A percentile compares a stretch with the other conserved stretches of the same genome.
phyloP scores from a whole-genome alignment of 768 basidiomycete genomes.

The Auricularia sp. region DNA sequence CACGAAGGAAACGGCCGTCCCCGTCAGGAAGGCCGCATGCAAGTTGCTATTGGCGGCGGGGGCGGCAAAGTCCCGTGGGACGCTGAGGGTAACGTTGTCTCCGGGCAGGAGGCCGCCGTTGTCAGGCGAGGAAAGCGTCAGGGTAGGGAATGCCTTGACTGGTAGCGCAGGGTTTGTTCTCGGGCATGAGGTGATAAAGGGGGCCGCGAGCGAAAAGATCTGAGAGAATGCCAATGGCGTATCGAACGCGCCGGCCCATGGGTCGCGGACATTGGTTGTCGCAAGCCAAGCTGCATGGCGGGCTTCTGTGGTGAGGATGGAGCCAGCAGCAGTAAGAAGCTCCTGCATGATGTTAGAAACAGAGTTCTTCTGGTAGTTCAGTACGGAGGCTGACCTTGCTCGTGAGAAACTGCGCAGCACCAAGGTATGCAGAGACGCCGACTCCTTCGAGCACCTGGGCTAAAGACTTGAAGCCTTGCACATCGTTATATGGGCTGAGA shows the following conservation, averaged over 20 bases:
- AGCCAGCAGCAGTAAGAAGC: conserved; percentile 41
- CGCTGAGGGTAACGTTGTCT: conserved; percentile 16
- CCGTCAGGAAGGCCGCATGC: conserved; percentile 42
- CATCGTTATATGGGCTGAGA: conserved; percentile 34
- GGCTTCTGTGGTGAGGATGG: conserved; percentile 49
- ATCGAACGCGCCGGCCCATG: conserved; percentile 55
- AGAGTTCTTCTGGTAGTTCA: too few species aligned
- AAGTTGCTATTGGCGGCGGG: conserved; percentile 13
- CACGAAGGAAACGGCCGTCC: conserved; percentile 33
- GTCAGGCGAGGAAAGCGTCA: conserved; percentile 21
- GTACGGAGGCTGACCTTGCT: conserved; percentile 11
- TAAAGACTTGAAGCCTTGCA: conserved; percentile 38
- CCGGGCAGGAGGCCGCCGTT: conserved; percentile 20
- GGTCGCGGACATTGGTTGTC: conserved; percentile 34
- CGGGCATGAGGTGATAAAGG: conserved; percentile 47
- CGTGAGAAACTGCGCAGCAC: conserved; percentile 39
- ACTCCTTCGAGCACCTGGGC: conserved; percentile 47
- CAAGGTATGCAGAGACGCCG: conserved; percentile 45
- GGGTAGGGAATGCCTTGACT: conserved; percentile 42
- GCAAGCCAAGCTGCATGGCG: conserved; percentile 58
- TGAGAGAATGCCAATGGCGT: conserved; percentile 26
- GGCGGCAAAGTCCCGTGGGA: conserved; percentile 13
- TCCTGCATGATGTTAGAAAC: conserved; percentile 18
- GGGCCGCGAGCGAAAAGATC: conserved; percentile 29
- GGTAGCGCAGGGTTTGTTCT: conserved; percentile 36